Conservation (phyloP, 2,329 filamentous ascomycete genomes). For the Magnaporthales sp. region DNA sequence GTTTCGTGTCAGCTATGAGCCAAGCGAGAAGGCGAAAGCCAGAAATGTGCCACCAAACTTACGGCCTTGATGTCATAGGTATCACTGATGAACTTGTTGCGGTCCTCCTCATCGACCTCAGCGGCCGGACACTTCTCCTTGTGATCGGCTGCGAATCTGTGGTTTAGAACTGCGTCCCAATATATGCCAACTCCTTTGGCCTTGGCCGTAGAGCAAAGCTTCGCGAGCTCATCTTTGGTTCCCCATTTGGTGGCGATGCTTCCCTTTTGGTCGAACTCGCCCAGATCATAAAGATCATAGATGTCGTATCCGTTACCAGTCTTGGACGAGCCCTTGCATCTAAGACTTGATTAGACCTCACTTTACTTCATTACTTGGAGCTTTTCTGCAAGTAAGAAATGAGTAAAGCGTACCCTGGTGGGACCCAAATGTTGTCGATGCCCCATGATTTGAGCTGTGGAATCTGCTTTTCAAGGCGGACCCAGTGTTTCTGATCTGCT, state of each 20-base stretch:
- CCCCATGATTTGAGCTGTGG: slow-evolving; percentile 52
- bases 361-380: not conserved
- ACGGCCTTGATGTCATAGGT: slow-evolving; percentile 54
- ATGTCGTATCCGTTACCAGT: slow-evolving; percentile 61
- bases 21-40: not conserved
- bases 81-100: slow-evolving; percentile 45
- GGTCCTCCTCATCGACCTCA: slow-evolving; percentile 54
- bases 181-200: slow-evolving; percentile 51
- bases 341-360: slow-evolving; percentile 6
- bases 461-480: slow-evolving; percentile 45
- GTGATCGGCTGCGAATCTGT: slow-evolving; percentile 64
- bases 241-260: slow-evolving; percentile 61
- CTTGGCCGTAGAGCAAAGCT: slow-evolving; percentile 43
- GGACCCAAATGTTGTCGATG: slow-evolving; percentile 59
- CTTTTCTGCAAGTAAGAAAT: not conserved
- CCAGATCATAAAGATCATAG: slow-evolving; percentile 61
- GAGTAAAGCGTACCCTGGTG: slow-evolving; percentile 39
- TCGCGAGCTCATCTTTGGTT: slow-evolving; percentile 49
- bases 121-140: slow-evolving; percentile 54
- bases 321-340: slow-evolving; percentile 56
- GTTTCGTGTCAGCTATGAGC: slow-evolving; percentile 46
- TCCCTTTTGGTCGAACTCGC: slow-evolving; percentile 69
- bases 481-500: slow-evolving; percentile 54
- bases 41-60: not conserved
- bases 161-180: slow-evolving; percentile 68